A percentile compares a stretch with the other conserved stretches of the same genome.
Conservation (phyloP, 805 yeast species). For the Komagataella populi region DNA sequence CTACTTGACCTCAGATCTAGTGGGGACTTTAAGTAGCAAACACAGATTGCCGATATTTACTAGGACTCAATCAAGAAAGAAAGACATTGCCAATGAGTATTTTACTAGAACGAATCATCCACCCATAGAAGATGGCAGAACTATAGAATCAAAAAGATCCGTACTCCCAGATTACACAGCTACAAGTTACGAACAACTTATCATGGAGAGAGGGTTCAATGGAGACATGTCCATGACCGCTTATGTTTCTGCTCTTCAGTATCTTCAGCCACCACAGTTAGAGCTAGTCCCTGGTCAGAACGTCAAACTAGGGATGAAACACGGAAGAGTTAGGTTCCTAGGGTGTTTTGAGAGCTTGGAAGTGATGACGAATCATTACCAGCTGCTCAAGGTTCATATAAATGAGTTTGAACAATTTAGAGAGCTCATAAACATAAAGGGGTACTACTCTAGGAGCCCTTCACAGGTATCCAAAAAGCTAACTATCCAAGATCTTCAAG, state of each 20-base stretch:
- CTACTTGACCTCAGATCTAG: not conserved
- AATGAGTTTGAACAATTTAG: not conserved
- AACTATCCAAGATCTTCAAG: not conserved
- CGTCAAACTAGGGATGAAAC: not conserved
- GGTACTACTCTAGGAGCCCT: not conserved
- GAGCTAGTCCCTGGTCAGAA: not conserved
- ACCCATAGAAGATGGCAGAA: not conserved
- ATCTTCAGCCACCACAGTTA: not conserved
- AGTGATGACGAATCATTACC: not conserved
- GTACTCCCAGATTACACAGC: conserved; percentile 2
- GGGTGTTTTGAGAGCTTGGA: not conserved
- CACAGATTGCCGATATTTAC: not conserved
- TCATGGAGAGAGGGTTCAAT: conserved; percentile 1
- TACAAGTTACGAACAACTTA: conserved; percentile 1
- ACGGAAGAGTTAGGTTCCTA: not conserved
- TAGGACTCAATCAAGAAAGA: not conserved
- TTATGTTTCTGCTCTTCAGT: not conserved
- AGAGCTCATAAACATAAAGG: not conserved
- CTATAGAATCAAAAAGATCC: not conserved
- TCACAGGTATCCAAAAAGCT: not conserved
- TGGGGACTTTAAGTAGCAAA: not conserved
- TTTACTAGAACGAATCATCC: not conserved
- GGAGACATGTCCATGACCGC: conserved; percentile 1
- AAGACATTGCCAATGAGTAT: not conserved
- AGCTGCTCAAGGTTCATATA: not conserved